These are phyloP conservation scores for Papiliotrema flavescens DNA, from an alignment of 1,284 basidiomycete species.

Conservation along the genomic window DNA sequence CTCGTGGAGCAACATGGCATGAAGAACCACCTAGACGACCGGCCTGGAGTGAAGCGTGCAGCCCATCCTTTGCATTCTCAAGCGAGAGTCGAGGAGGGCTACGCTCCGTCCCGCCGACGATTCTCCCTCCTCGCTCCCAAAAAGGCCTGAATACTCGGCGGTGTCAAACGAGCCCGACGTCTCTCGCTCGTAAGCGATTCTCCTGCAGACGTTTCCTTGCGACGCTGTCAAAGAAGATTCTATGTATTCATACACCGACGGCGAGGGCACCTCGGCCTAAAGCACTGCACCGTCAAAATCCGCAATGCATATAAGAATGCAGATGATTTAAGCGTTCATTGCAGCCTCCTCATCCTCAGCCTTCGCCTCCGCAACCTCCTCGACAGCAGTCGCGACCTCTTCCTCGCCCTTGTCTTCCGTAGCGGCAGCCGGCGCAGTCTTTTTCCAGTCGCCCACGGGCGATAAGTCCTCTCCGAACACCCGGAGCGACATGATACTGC, in stretches of 20 bases:
- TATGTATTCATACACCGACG: neutral
- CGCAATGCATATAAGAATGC: neutral
- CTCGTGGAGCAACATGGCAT: no score
- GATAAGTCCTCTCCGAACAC: constrained; percentile 45
- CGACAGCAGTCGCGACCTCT: constrained; percentile 3
- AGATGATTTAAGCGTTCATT: neutral
- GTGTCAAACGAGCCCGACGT: no score
- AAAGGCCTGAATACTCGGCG: no score
- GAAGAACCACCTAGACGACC: no score
- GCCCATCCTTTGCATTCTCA: no score
- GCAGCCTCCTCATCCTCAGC: neutral
- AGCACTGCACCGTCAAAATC: neutral
- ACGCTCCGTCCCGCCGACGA: no score
- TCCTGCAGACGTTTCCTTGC: no score
- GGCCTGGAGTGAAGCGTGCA: no score
- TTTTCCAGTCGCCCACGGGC: constrained; percentile 27
- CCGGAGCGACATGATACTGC: constrained; percentile 40
- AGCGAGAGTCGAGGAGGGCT: no score
- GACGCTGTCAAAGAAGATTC: no score
- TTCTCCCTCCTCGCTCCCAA: no score
- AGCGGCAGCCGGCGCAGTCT: constrained; percentile 5
- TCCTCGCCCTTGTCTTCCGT: constrained; percentile 10
- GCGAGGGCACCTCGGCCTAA: neutral
- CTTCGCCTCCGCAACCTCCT: neutral
- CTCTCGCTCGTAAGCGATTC: no score